A percentile compares a stretch with the other conserved stretches of the same genome.
Evolutionary conservation across 129 eudicot genomes (phyloP).

Genomic region (sunflower (Helianthus annuus)): HanXRQr2.0-SUNRISE NC_035443.2:145077589-145078088

Average conservation of each 20-base stretch:
- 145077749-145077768: too few species aligned
- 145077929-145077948: neutral
- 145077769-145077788: too few species aligned
- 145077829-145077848: conserved; percentile 10
- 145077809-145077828: conserved; percentile 12
- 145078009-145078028: conserved; percentile 72
- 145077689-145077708: too few species aligned
- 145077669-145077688: too few species aligned
- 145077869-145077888: neutral
- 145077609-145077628: too few species aligned
- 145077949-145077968: neutral
- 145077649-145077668: too few species aligned
- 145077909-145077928: neutral
- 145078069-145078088: conserved; percentile 84
- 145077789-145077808: neutral
- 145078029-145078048: conserved; percentile 75
- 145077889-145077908: neutral
- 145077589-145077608: too few species aligned
- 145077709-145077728: too few species aligned
- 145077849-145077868: neutral
- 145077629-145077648: too few species aligned
- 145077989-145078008: conserved; percentile 71
- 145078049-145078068: conserved; percentile 74
- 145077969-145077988: conserved; percentile 54
- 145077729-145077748: too few species aligned